phyloP scores from a whole-genome alignment of 495 filamentous ascomycete species.

The Xylaria flabelliformis region DNA sequence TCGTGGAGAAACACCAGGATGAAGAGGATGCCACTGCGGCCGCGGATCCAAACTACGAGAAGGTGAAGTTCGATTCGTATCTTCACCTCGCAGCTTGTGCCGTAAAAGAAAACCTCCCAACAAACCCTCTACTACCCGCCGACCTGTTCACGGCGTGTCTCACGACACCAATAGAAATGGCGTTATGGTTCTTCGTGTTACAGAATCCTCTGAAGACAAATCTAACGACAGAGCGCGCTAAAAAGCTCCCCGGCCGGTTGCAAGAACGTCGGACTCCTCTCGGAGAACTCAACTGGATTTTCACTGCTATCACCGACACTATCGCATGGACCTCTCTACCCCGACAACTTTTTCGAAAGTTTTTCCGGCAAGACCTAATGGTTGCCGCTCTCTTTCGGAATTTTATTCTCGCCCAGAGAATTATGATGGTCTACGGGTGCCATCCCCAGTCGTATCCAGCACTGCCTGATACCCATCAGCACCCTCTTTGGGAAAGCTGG shows the following conservation, averaged over 20 bases:
- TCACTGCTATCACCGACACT: constrained; percentile 98
- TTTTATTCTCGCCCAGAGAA: constrained; percentile 90
- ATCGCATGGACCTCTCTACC: constrained; percentile 97
- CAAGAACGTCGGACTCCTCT: constrained; percentile 94
- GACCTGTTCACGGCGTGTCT: constrained; percentile 97
- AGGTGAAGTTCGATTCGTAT: constrained; percentile 67
- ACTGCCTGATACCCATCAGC: constrained; percentile 89
- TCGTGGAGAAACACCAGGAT: constrained; percentile 89
- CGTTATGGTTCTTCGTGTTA: constrained; percentile 89
- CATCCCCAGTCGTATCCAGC: constrained; percentile 88
- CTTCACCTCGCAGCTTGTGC: constrained; percentile 94
- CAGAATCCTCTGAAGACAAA: constrained; percentile 84
- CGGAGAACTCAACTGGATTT: constrained; percentile 98
- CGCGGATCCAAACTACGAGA: constrained; percentile 74
- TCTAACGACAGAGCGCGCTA: constrained; percentile 78
- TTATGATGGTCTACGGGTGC: constrained; percentile 95
- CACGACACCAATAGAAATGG: constrained; percentile 96
- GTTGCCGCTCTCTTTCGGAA: constrained; percentile 96
- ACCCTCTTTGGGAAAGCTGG: constrained; percentile 97
- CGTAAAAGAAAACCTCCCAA: constrained; percentile 88
- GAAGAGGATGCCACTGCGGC: constrained; percentile 76
- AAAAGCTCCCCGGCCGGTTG: constrained; percentile 79
- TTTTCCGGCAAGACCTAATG: constrained; percentile 99
- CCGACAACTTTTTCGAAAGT: constrained; percentile 88
- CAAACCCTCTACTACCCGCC: constrained; percentile 92